phyloP scores from a whole-genome alignment of 2,329 filamentous ascomycete species.

The Xylaria sp. region DNA sequence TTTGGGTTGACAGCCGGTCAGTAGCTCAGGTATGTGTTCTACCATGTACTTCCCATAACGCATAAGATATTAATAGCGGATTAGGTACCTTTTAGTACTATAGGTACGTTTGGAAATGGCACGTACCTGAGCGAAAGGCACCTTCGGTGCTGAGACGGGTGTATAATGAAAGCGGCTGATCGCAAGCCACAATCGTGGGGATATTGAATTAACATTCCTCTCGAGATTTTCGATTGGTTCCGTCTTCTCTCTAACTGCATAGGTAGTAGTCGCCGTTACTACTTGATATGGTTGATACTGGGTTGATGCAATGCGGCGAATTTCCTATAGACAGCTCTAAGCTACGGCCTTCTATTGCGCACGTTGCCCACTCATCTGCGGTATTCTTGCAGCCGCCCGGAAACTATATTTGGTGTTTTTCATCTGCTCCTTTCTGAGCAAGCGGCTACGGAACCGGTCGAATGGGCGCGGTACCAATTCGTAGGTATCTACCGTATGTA shows the following conservation, averaged over 20 bases:
- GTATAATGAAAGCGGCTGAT: conserved; percentile 11
- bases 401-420: background rate
- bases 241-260: background rate
- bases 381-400: background rate
- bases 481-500: too few species aligned
- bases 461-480: background rate
- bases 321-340: background rate
- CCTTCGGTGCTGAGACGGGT: background rate
- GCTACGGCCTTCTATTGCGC: background rate
- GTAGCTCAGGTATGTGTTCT: too few species aligned
- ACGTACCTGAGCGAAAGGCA: background rate
- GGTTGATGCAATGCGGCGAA: background rate
- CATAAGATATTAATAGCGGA: too few species aligned
- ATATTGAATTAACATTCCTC: conserved; percentile 11
- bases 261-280: too few species aligned
- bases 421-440: background rate
- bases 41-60: too few species aligned
- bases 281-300: background rate
- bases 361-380: background rate
- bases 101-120: background rate
- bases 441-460: background rate
- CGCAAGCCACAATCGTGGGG: conserved; percentile 10
- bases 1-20: background rate
- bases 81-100: background rate
- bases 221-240: conserved; percentile 7